Percentiles rank a stretch among this genome's conserved stretches.
Conservation (phyloP, 139 green algal species). For the Chlorella sp. region DNA sequence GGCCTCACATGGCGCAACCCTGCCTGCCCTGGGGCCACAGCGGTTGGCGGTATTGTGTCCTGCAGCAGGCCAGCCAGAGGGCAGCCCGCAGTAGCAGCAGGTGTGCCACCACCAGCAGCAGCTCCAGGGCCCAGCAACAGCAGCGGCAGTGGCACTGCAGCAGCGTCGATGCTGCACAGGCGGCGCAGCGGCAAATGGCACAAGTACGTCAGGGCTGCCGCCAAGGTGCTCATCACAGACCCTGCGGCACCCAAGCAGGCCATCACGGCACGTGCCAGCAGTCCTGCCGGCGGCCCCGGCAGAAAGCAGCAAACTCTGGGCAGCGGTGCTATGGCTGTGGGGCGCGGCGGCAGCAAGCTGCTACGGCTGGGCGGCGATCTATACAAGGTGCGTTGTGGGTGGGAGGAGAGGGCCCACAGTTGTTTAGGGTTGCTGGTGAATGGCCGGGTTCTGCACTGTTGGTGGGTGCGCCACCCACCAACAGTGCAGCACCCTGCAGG, state of each 20-base stretch:
- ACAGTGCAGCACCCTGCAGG: no score
- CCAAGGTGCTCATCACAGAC: not conserved
- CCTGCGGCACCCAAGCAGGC: not conserved
- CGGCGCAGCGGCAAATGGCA: slow-evolving; percentile 29
- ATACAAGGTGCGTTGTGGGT: slow-evolving; percentile 38
- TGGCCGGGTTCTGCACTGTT: no score
- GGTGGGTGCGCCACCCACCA: no score
- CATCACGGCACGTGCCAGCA: not conserved
- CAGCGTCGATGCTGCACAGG: not conserved
- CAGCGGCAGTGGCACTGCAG: no score
- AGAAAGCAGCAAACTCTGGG: not conserved
- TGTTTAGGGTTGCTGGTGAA: no score
- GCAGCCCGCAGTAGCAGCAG: not conserved
- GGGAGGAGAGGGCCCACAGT: not conserved
- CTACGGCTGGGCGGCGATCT: slow-evolving; percentile 40
- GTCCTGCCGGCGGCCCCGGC: not conserved
- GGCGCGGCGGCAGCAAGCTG: slow-evolving; percentile 29
- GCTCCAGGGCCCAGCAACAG: no score
- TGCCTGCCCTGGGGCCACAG: not conserved
- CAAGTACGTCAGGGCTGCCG: slow-evolving; percentile 25
- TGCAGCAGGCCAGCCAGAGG: not conserved
- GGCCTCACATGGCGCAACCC: slow-evolving; percentile 36
- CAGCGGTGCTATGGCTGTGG: no score
- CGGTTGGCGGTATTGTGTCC: not conserved
- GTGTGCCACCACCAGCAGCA: not conserved